phyloP scores from a whole-genome alignment of 192 early-diverging fungal genomes.

The Rhizoclosmatium sp. region DNA sequence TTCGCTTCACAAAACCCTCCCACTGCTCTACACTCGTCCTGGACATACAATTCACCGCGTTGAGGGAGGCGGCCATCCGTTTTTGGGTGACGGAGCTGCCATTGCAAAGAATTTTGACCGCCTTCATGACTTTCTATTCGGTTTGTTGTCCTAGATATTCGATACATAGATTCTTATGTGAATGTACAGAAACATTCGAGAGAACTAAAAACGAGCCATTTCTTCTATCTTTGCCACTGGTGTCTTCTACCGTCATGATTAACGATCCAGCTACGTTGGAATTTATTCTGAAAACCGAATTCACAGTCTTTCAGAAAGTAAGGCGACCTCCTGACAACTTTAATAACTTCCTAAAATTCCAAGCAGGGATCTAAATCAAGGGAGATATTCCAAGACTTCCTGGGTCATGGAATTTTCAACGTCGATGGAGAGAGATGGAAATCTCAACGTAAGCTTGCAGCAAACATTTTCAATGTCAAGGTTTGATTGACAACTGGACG shows the following conservation, averaged over 20 bases:
- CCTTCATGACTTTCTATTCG: conserved; percentile 11
- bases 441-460: conserved; percentile 62
- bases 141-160: neutral
- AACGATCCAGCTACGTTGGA: conserved; percentile 48
- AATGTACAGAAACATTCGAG: conserved; percentile 19
- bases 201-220: conserved; percentile 4
- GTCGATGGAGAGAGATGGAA: conserved; percentile 68
- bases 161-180: neutral
- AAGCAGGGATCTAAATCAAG: neutral
- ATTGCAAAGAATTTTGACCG: neutral
- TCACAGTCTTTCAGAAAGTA: conserved; percentile 47
- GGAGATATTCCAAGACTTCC: neutral
- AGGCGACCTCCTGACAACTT: neutral
- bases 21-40: neutral
- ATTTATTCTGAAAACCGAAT: conserved; percentile 47
- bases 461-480: conserved; percentile 54
- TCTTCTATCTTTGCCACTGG: conserved; percentile 23
- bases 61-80: neutral
- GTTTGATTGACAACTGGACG: neutral
- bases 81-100: neutral
- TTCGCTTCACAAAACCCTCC: neutral
- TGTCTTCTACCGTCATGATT: neutral
- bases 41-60: neutral
- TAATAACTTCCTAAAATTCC: neutral
- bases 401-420: conserved; percentile 50